A percentile compares a stretch with the other conserved stretches of the same genome.
These are phyloP conservation scores for Mortierella sp. DNA, from an alignment of 371 early-diverging fungal species.

Conservation along the genomic window DNA sequence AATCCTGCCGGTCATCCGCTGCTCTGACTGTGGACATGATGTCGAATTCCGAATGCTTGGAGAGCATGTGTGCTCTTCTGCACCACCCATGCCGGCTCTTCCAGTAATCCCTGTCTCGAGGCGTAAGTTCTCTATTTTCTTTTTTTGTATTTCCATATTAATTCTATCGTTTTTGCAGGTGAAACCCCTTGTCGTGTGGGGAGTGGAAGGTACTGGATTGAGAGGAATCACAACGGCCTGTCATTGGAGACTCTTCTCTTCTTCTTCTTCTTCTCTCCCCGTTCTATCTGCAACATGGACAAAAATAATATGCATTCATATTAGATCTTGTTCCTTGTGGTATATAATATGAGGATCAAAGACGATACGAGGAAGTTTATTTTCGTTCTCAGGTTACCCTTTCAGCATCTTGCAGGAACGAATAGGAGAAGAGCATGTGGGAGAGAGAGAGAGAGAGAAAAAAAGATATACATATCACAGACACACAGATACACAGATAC, in stretches of 20 bases:
- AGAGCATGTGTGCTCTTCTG: slow-evolving; percentile 70
- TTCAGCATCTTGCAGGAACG: not conserved
- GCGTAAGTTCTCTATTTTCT: slow-evolving; percentile 21
- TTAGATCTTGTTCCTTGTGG: not conserved
- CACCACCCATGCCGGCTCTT: slow-evolving; percentile 48
- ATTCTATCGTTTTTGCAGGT: not conserved
- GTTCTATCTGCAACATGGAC: too few species aligned
- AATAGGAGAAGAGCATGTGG: not conserved
- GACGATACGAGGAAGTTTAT: slow-evolving; percentile 1
- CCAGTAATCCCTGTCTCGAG: slow-evolving; percentile 24
- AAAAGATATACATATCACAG: not conserved
- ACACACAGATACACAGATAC: too few species aligned
- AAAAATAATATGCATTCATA: not conserved
- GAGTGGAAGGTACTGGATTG: not conserved
- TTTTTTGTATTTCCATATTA: not conserved
- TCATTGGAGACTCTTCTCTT: not conserved
- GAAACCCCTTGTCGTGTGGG: slow-evolving; percentile 2
- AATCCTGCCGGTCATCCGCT: slow-evolving; percentile 71
- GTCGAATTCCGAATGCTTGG: slow-evolving; percentile 70
- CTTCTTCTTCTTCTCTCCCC: too few species aligned
- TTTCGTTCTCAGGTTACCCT: slow-evolving; percentile 8
- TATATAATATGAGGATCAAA: not conserved
- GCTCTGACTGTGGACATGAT: slow-evolving; percentile 73
- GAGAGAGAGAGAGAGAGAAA: not conserved
- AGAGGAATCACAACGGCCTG: not conserved